Conservation (phyloP, 1,284 basidiomycete species). For the Ustilago shanxiensis region DNA sequence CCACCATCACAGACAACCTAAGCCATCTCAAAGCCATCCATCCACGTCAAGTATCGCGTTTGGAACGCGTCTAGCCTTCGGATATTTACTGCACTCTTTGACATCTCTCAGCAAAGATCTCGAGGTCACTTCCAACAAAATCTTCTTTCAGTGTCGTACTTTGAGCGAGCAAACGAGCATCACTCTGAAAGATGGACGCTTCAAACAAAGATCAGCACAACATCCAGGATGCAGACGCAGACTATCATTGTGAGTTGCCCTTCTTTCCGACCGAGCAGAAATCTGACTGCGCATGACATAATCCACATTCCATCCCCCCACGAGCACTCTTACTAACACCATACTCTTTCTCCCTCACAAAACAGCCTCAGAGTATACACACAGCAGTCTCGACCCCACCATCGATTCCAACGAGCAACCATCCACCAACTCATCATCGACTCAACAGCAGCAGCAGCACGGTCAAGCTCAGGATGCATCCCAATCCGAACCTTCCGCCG, state of each 20-base stretch:
- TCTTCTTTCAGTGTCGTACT: neutral
- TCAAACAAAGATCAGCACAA: constrained; percentile 13
- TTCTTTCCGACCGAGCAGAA: neutral
- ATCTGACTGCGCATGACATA: constrained; percentile 36
- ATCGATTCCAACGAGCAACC: constrained; percentile 1
- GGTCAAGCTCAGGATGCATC: neutral
- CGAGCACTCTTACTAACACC: neutral
- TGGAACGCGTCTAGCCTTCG: constrained; percentile 1
- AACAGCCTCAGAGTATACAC: constrained; percentile 48
- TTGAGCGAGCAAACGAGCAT: neutral
- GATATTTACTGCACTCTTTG: constrained; percentile 5
- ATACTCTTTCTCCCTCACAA: neutral
- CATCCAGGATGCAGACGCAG: constrained; percentile 22
- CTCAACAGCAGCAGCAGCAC: neutral
- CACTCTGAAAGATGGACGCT: constrained; percentile 18
- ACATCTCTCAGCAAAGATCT: neutral
- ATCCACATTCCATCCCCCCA: neutral
- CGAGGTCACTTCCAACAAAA: neutral
- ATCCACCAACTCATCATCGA: neutral
- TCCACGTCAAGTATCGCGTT: neutral
- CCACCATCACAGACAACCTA: neutral
- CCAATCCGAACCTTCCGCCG: constrained; percentile 9
- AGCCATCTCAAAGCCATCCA: neutral
- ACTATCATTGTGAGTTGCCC: constrained; percentile 34
- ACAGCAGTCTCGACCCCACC: constrained; percentile 40